These are phyloP conservation scores for Chamaecrista fasciculata DNA, from an alignment of 306 rosid genomes.

Conservation along the genomic window DNA sequence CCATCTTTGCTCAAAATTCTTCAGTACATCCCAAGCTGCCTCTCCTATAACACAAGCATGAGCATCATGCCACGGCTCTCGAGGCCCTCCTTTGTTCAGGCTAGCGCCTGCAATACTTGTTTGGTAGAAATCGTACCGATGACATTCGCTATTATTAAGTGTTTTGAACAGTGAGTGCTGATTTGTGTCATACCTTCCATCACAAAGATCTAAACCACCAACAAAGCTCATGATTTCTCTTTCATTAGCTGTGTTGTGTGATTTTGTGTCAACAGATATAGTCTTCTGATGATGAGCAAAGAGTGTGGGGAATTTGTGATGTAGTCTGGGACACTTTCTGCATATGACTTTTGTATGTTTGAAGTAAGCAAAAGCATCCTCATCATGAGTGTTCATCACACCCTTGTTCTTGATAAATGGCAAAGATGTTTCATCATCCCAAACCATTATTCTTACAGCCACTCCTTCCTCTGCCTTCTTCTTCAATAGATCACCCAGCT, in stretches of 20 bases:
- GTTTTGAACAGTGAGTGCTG: slow-evolving; percentile 75
- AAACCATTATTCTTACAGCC: slow-evolving; percentile 78
- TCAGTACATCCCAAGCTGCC: slow-evolving; percentile 84
- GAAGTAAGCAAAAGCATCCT: slow-evolving; percentile 76
- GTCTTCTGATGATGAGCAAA: slow-evolving; percentile 95
- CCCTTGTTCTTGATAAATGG: slow-evolving; percentile 76
- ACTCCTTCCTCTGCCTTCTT: slow-evolving; percentile 93
- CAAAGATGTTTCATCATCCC: slow-evolving; percentile 94
- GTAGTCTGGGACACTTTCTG: slow-evolving; percentile 74
- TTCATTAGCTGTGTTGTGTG: slow-evolving; percentile 36
- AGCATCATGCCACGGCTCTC: slow-evolving; percentile 96
- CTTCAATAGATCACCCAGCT: slow-evolving; percentile 79
- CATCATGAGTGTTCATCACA: slow-evolving; percentile 83
- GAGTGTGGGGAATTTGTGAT: slow-evolving; percentile 62
- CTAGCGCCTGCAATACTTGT: slow-evolving; percentile 73
- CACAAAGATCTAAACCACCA: slow-evolving; percentile 88
- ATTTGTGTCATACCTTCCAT: slow-evolving; percentile 87
- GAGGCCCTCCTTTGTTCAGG: slow-evolving; percentile 83
- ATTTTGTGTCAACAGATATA: slow-evolving; percentile 56
- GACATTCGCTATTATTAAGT: slow-evolving; percentile 48
- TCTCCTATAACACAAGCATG: slow-evolving; percentile 87
- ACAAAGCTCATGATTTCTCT: slow-evolving; percentile 80
- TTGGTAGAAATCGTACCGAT: slow-evolving; percentile 70
- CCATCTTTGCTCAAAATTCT: slow-evolving; percentile 96
- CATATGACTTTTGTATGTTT: slow-evolving; percentile 70